Base-by-base conservation (phyloP, 208 protist species). In the Blechomonas ayalai region DNA sequence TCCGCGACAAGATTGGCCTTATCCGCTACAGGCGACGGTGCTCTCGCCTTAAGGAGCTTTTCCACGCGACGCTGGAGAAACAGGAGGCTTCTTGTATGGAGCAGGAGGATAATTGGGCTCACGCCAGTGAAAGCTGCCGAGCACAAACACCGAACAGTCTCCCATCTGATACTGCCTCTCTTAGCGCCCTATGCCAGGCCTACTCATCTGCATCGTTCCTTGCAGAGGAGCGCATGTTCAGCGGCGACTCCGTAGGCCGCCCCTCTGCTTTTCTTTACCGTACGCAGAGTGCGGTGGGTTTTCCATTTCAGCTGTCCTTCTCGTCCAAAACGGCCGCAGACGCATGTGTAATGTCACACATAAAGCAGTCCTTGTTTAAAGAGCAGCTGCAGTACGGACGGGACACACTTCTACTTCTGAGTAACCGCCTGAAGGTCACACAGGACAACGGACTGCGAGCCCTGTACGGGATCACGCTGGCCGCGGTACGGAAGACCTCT, bases 1-100 rank as follows among this genome's bases (percentile, higher is more conserved):
- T 90, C 39, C 22, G 38, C 26, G 81, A 90, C 47, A 90, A 90
- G 58, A 83, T 90, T 69, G 43, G 40, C 20, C 47, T 52, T 31
- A 82, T 90, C 23, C 29, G 34, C 10, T 82, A 46, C 34, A 41
- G 47, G 34, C 65, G 65, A 13, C 50, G 52, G 12, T 74, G 50
- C 41, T 18, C 27, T 16, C 45, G 47, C 0, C 46, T 59, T 0
- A 36, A 33, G 6, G n/a, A 7, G 15, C 46, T 73, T 28, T 60
- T 73, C 33, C 57, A 78, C 50, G 35, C 18, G 18, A 25, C 58
- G n/a, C 39, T 35, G 8, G 59, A 80, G 52, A 33, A 49, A 18
- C 34, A 64, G 6, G 79, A 82, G 52, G 36, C 37, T 19, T 13
- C 73, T 16, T 28, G 22, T 28, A 88, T 83, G 73, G 49, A 47